Conservation (phyloP, 2,329 filamentous ascomycete species). For the Botrytis paeoniae region DNA sequence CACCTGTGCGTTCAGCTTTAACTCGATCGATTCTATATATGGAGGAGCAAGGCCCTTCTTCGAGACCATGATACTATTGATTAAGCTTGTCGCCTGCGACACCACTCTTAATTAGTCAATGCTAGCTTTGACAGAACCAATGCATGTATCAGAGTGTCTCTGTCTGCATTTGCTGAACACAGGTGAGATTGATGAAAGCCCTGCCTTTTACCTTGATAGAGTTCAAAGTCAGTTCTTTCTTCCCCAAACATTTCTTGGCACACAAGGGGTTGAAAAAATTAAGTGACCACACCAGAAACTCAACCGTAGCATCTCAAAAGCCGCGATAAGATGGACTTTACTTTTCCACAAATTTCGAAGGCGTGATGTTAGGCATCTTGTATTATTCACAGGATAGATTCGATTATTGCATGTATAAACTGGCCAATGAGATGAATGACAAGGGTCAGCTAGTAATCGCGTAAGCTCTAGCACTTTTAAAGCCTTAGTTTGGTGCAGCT, state of each 20-base stretch:
- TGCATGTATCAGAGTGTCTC: background rate
- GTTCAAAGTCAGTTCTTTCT: background rate
- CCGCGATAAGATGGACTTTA: background rate
- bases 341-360: background rate
- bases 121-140: background rate
- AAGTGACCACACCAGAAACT: background rate
- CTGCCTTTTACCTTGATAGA: background rate
- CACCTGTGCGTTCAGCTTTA: background rate
- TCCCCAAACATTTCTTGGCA: background rate
- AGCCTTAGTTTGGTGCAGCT: too few species aligned
- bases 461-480: background rate
- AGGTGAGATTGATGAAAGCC: background rate
- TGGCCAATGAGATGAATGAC: background rate
- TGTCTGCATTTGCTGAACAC: background rate
- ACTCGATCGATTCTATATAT: background rate
- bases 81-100: background rate
- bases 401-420: background rate
- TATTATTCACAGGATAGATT: background rate
- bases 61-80: background rate
- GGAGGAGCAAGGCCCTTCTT: background rate
- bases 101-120: background rate
- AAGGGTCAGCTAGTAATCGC: background rate
- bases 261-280: background rate
- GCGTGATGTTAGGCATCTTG: background rate
- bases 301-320: background rate